Percentiles rank a stretch among this genome's conserved stretches.
These are phyloP conservation scores for Pisolithus albus DNA, from an alignment of 768 basidiomycete genomes.

Conservation along the genomic window DNA sequence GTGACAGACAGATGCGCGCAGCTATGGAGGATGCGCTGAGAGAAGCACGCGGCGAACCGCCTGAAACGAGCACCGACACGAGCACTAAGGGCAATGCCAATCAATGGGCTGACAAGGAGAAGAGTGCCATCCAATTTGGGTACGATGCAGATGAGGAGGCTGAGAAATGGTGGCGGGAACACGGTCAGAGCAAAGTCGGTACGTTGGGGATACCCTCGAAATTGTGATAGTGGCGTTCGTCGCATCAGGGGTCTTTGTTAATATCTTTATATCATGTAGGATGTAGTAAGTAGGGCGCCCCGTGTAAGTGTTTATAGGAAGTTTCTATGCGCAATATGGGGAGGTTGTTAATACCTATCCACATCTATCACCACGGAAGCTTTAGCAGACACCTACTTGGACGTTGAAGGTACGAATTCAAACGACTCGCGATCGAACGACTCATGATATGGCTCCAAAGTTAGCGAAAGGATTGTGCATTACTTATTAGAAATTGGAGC, in stretches of 20 bases:
- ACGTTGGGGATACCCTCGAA: conserved; percentile 3
- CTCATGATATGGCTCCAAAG: too few species aligned
- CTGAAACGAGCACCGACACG: conserved; percentile 3
- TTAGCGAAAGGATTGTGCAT: too few species aligned
- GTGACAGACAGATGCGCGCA: conserved; percentile 44
- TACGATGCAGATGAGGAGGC: conserved; percentile 50
- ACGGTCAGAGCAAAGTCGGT: conserved; percentile 18
- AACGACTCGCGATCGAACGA: too few species aligned
- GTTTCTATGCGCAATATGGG: too few species aligned
- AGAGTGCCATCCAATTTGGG: conserved; percentile 41
- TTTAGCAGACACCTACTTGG: too few species aligned
- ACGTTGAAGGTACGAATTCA: too few species aligned
- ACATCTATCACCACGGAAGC: too few species aligned
- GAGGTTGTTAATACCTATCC: too few species aligned
- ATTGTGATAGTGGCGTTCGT: background rate
- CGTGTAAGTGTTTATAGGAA: too few species aligned
- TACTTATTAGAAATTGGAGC: too few species aligned
- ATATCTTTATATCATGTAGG: background rate
- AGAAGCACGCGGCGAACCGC: conserved; percentile 14
- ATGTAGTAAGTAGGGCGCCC: too few species aligned
- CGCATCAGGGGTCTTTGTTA: background rate
- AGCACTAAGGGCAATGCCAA: conserved; percentile 35
- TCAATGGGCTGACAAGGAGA: conserved; percentile 52
- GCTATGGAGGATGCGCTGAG: conserved; percentile 39
- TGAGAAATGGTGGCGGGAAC: conserved; percentile 42